Percentiles rank a stretch among this genome's conserved stretches.
phyloP scores from a whole-genome alignment of 805 yeast species.

The Saccharomycopsis vini region DNA sequence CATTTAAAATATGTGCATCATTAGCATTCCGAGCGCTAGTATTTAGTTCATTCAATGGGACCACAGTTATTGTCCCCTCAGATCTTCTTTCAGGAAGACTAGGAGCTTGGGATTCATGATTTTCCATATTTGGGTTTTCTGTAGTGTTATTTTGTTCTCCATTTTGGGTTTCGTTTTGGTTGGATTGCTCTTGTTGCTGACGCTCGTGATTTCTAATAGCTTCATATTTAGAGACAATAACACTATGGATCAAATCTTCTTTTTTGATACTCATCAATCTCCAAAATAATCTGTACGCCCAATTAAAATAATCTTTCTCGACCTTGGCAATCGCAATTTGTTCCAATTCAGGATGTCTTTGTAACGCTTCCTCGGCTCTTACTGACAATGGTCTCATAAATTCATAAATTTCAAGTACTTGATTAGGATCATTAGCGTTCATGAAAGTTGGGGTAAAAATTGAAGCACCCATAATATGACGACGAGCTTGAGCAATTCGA shows the following conservation, averaged over 20 bases:
- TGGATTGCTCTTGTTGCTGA: too few relatives aligned
- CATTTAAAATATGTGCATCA: too few relatives aligned
- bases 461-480: background rate
- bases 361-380: slow-evolving; percentile 33
- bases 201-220: background rate
- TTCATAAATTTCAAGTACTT: slow-evolving; percentile 11
- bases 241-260: slow-evolving; percentile 40
- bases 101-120: too few relatives aligned
- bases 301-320: slow-evolving; percentile 24
- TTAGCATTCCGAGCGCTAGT: too few relatives aligned
- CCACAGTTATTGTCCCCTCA: too few relatives aligned
- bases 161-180: too few relatives aligned
- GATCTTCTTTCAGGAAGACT: too few relatives aligned
- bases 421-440: background rate
- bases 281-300: slow-evolving; percentile 39
- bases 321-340: slow-evolving; percentile 35
- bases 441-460: background rate
- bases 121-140: too few relatives aligned
- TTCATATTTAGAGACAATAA: background rate
- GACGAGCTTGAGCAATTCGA: slow-evolving; percentile 21
- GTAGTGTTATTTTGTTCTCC: too few relatives aligned
- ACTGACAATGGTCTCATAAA: slow-evolving; percentile 31
- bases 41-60: too few relatives aligned
- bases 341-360: slow-evolving; percentile 37
- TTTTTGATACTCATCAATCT: slow-evolving; percentile 44